A percentile compares a stretch with the other conserved stretches of the same genome.
Evolutionary conservation across 2,329 filamentous ascomycete species (phyloP).

Genomic region (Ascochyta rabiei): DNA sequence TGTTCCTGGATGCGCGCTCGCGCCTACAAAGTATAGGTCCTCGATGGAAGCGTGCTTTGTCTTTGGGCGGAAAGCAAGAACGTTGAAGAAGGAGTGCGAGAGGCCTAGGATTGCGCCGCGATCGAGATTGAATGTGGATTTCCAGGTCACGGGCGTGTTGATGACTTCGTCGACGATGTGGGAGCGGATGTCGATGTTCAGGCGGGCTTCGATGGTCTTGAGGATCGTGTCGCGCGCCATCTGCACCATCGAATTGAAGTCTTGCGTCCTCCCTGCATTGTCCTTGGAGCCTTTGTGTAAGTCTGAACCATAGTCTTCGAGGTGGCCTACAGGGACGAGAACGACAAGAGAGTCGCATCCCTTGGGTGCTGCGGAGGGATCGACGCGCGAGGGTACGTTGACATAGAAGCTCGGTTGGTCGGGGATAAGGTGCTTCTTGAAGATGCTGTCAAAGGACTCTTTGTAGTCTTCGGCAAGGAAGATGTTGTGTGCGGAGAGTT

Average conservation of each 20-base stretch:
- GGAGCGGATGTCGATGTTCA: conserved; percentile 59
- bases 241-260: conserved; percentile 67
- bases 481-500: conserved; percentile 75
- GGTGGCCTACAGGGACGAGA: conserved; percentile 74
- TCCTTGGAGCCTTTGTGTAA: conserved; percentile 48
- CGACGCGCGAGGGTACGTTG: conserved; percentile 74
- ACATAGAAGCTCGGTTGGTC: conserved; percentile 76
- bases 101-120: conserved; percentile 75
- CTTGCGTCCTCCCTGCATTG: conserved; percentile 54
- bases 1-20: conserved; percentile 76
- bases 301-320: conserved; percentile 55
- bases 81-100: conserved; percentile 75
- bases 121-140: conserved; percentile 73
- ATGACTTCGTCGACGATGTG: conserved; percentile 66
- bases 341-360: conserved; percentile 71
- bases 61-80: conserved; percentile 68
- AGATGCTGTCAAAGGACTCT: conserved; percentile 77
- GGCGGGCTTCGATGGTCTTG: conserved; percentile 64
- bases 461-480: conserved; percentile 76
- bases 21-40: conserved; percentile 73
- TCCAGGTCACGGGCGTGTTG: conserved; percentile 71
- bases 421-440: conserved; percentile 71
- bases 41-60: conserved; percentile 60
- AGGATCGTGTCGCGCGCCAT: conserved; percentile 67
- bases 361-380: conserved; percentile 69